These are phyloP conservation scores for Mortierella alpina DNA, from an alignment of 192 early-diverging fungal genomes.

Conservation along the genomic window DNA sequence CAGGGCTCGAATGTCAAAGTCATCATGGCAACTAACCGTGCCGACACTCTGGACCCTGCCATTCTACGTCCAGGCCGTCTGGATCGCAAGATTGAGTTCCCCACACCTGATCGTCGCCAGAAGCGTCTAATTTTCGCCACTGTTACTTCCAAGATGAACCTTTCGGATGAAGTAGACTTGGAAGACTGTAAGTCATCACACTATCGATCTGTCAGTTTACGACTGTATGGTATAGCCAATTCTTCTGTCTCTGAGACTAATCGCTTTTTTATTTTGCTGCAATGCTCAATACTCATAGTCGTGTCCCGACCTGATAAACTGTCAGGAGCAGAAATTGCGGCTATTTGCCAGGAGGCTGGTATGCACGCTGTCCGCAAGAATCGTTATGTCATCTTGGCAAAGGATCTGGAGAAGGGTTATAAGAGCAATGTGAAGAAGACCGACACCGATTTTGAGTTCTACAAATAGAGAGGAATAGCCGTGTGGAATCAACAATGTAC, in stretches of 20 bases:
- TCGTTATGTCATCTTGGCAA: conserved; percentile 93
- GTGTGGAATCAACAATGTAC: neutral
- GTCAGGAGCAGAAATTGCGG: conserved; percentile 95
- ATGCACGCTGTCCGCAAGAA: conserved; percentile 99
- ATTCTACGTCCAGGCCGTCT: conserved; percentile 96
- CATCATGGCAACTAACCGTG: conserved; percentile 99
- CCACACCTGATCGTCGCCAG: conserved; percentile 95
- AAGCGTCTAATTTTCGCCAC: conserved; percentile 98
- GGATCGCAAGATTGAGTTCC: conserved; percentile 99
- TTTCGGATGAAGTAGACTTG: conserved; percentile 97
- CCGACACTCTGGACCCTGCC: conserved; percentile 96
- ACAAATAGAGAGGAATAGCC: conserved; percentile 73
- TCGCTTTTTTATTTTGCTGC: neutral
- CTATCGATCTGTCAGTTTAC: neutral
- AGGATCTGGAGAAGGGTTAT: conserved; percentile 98
- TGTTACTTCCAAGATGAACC: conserved; percentile 96
- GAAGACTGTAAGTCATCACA: conserved; percentile 84
- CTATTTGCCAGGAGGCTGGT: conserved; percentile 98
- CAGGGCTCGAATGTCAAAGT: conserved; percentile 98
- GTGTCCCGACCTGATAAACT: conserved; percentile 96
- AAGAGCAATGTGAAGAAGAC: conserved; percentile 95
- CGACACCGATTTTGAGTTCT: conserved; percentile 96
- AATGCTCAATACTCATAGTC: conserved; percentile 63
- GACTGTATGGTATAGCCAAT: neutral
- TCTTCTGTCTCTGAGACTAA: neutral